Conservation (phyloP, 371 early-diverging fungal species). For the Smittium mucronatum region DNA sequence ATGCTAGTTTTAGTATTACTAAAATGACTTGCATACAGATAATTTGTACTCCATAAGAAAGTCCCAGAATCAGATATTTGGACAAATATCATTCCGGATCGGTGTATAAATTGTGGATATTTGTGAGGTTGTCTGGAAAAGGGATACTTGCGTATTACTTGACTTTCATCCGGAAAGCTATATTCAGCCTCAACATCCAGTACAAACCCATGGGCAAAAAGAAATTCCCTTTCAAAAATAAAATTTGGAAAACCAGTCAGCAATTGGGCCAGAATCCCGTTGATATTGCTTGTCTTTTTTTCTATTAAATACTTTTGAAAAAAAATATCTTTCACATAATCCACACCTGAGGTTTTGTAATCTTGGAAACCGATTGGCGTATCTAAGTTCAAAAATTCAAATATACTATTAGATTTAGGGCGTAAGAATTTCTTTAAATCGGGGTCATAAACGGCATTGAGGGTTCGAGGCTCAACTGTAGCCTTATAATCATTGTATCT, state of each 20-base stretch:
- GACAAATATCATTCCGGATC: constrained; percentile 81
- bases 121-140: constrained; percentile 52
- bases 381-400: background rate
- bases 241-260: constrained; percentile 48
- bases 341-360: background rate
- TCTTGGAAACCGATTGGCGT: background rate
- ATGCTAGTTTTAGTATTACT: background rate
- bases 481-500: background rate
- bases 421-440: background rate
- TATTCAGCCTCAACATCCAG: constrained; percentile 87
- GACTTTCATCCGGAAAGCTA: constrained; percentile 36
- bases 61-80: constrained; percentile 64
- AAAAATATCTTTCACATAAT: background rate
- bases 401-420: background rate
- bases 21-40: constrained; percentile 56
- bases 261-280: constrained; percentile 13
- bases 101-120: constrained; percentile 83
- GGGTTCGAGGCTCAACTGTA: background rate
- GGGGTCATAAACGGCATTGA: background rate
- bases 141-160: constrained; percentile 45
- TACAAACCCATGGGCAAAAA: constrained; percentile 70
- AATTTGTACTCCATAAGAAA: constrained; percentile 83
- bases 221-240: constrained; percentile 68
- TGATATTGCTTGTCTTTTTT: background rate
- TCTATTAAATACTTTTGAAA: background rate